These are phyloP conservation scores for Bryopsis sp. DNA, from an alignment of 139 green algal species.

Conservation along the genomic window DNA sequence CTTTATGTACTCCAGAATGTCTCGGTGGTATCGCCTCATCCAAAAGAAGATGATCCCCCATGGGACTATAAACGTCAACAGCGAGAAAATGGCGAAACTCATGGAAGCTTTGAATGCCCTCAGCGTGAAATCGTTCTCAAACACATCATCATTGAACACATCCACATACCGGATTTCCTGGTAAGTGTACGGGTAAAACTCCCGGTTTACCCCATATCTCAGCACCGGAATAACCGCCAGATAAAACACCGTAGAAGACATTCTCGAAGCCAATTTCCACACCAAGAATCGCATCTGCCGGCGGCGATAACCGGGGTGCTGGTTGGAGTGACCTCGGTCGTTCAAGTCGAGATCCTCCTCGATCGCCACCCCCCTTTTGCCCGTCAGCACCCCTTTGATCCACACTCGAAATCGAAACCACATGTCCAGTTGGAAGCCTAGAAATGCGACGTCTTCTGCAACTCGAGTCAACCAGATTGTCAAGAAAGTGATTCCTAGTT, in stretches of 20 bases:
- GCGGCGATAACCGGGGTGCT: conserved; percentile 21
- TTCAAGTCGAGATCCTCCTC: conserved; percentile 18
- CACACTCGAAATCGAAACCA: conserved; percentile 25
- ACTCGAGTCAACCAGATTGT: conserved; percentile 22
- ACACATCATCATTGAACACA: conserved; percentile 10
- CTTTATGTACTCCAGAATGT: conserved; percentile 11
- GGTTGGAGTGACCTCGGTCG: conserved; percentile 22
- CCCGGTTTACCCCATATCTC: conserved; percentile 19
- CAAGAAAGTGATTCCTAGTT: conserved; percentile 17
- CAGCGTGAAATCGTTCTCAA: not conserved
- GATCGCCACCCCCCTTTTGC: conserved; percentile 12
- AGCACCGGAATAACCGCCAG: conserved; percentile 15
- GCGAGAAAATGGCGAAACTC: conserved; percentile 14
- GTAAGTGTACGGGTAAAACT: conserved; percentile 18
- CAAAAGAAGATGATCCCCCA: conserved; percentile 18
- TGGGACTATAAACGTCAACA: conserved; percentile 15
- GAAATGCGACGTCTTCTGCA: conserved; percentile 20
- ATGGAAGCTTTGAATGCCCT: conserved; percentile 18
- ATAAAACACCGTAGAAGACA: conserved; percentile 18
- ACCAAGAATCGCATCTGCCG: conserved; percentile 21
- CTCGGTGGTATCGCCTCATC: conserved; percentile 19
- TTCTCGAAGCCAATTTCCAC: conserved; percentile 21
- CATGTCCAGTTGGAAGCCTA: conserved; percentile 22
- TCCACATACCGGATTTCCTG: not conserved
- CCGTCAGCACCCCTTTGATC: conserved; percentile 24